phyloP scores from a whole-genome alignment of 2,329 filamentous ascomycete species.

The Fusarium buharicum region DNA sequence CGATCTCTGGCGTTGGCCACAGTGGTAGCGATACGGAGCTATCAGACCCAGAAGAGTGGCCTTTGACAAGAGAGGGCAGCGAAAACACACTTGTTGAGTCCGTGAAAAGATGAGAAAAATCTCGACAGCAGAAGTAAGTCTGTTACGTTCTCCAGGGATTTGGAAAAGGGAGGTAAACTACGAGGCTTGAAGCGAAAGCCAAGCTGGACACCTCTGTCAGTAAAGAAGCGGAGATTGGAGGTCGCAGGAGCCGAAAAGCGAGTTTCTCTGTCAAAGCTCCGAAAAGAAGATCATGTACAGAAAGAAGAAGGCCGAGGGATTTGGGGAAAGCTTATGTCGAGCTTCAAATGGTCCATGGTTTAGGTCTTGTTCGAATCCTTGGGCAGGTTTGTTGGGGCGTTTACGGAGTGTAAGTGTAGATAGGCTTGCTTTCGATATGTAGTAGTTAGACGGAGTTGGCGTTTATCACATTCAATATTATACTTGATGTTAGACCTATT shows the following conservation, averaged over 20 bases:
- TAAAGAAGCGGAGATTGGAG: slow-evolving; percentile 11
- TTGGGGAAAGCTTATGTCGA: not conserved
- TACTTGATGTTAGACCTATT: too few relatives aligned
- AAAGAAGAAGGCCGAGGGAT: not conserved
- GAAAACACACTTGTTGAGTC: slow-evolving; percentile 5
- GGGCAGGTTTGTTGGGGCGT: not conserved
- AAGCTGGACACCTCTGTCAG: not conserved
- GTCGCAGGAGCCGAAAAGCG: not conserved
- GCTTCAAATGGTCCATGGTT: not conserved
- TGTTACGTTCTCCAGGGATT: not conserved
- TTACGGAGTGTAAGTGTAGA: not conserved
- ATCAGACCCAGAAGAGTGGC: slow-evolving; percentile 11
- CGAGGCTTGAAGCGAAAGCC: slow-evolving; percentile 30
- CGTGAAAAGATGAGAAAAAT: not conserved
- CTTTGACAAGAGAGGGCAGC: slow-evolving; percentile 9
- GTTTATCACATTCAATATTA: not conserved
- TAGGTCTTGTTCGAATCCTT: not conserved
- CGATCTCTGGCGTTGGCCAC: not conserved
- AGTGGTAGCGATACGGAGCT: slow-evolving; percentile 10
- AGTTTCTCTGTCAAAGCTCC: not conserved
- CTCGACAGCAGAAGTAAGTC: not conserved
- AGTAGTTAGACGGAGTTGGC: not conserved
- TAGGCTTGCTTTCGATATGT: not conserved
- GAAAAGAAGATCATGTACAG: not conserved
- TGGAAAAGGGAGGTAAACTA: not conserved